Base-by-base conservation (phyloP, 208 protist genomes). In the Wallacemonas rigidus region DNA sequence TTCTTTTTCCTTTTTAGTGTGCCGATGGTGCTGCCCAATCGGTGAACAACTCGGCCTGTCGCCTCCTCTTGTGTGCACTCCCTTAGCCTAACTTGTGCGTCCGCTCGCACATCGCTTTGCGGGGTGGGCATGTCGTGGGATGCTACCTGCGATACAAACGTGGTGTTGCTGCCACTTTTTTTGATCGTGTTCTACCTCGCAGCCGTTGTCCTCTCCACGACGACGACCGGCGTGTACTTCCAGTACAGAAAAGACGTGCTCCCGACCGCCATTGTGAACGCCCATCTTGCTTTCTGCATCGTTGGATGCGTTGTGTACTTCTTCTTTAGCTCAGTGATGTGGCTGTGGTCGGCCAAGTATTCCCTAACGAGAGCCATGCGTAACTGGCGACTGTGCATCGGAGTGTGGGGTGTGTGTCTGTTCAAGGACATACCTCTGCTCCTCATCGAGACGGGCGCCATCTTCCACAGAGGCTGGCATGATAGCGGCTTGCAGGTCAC, bases 311-410 rank as follows among this genome's bases (percentile, higher is more conserved):
- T 83, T 3, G 78, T 64, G 2, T 88, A 79, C 63, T 79, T 89
- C 58, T 76, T 81, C 26, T 57, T 89, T 35, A 85, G 78, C 80
- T 77, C 75, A 5, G 79, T 81, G 17, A 69, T 86, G 43, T 92
- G 87, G 87, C 39, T 92, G 68, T 81, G 80, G 78, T 84, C 84
- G 0, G 76, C 76, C 61, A 77, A 81, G 67, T 92, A 92, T 69
- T 64, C 72, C 45, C 57, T 71, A 47, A 82, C 79, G n/a, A 67
- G 74, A 48, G 79, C 76, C 1, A 75, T 80, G 41, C 71, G 80
- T 36, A 78, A 75, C 17, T 81, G 76, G 71, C 67, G 76, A 15
- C 67, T 85, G 39, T 63, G 75, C 9, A 53, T 78, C 2, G 87
- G 87, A 14, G 12, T 92, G 12, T 86, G 74, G 72, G 67, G 47